These are phyloP conservation scores for Eimeria sp. DNA, from an alignment of 169 alveolate species.

Conservation along the genomic window DNA sequence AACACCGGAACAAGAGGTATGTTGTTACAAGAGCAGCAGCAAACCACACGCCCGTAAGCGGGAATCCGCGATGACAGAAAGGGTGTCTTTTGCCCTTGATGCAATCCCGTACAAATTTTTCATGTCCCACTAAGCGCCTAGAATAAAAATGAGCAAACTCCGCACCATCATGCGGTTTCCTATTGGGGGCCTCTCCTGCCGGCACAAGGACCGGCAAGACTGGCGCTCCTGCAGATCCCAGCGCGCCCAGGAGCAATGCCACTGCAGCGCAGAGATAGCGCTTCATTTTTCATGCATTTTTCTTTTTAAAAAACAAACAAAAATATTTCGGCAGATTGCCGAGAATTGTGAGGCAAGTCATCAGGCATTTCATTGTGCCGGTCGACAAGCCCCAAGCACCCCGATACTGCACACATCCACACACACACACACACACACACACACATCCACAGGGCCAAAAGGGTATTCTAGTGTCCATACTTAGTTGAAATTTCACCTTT, in stretches of 20 bases:
- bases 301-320: background rate
- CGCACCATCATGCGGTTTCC: background rate
- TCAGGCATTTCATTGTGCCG: background rate
- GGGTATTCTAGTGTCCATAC: background rate
- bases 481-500: background rate
- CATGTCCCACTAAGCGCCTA: background rate
- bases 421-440: background rate
- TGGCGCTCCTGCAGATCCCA: background rate
- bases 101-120: background rate
- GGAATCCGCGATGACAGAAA: background rate
- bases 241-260: background rate
- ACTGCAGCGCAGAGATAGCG: background rate
- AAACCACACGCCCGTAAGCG: background rate
- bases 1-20: background rate
- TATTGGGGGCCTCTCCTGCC: background rate
- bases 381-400: background rate
- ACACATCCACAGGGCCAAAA: background rate
- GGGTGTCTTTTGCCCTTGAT: background rate
- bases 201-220: background rate
- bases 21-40: background rate
- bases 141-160: background rate
- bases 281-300: constrained; percentile 2
- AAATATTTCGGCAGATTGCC: background rate
- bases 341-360: background rate
- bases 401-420: background rate